phyloP scores from a whole-genome alignment of 129 eudicot species.

The Cynara cardunculus region DNA sequence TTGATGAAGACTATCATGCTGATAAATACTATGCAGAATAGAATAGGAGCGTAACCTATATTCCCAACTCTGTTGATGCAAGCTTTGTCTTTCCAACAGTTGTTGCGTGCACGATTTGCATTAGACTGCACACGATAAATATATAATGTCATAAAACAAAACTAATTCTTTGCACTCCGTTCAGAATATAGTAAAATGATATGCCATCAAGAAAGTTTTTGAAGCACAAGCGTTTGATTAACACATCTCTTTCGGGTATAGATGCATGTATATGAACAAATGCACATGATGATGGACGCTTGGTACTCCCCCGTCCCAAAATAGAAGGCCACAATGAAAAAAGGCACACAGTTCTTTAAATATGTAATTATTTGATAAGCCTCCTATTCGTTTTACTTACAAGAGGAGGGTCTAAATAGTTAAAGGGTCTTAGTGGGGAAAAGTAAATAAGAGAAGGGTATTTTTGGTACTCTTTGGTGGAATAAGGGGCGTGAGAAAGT shows the following conservation, averaged over 20 bases:
- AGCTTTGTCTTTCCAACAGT: conserved; percentile 45
- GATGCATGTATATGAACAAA: no score
- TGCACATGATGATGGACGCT: no score
- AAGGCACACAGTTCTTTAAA: no score
- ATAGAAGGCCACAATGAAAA: no score
- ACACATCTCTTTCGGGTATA: background rate
- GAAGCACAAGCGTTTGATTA: background rate
- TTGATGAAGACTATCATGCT: conserved; percentile 66
- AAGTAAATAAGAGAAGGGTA: no score
- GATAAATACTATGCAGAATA: conserved; percentile 54
- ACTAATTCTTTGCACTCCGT: background rate
- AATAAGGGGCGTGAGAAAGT: no score
- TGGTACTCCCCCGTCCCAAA: no score
- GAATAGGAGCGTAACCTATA: conserved; percentile 75
- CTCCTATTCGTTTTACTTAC: no score
- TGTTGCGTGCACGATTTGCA: conserved; percentile 49
- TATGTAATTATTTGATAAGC: no score
- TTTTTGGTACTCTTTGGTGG: no score
- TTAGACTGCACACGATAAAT: conserved; percentile 54
- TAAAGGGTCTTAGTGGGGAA: no score
- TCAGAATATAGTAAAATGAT: background rate
- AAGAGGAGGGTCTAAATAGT: no score
- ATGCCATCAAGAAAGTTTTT: background rate
- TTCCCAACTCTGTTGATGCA: conserved; percentile 37
- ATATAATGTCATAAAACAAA: conserved; percentile 2